Evolutionary conservation across 345 rosid genomes (phyloP).

Genomic region (Dimocarpus longan): DNA sequence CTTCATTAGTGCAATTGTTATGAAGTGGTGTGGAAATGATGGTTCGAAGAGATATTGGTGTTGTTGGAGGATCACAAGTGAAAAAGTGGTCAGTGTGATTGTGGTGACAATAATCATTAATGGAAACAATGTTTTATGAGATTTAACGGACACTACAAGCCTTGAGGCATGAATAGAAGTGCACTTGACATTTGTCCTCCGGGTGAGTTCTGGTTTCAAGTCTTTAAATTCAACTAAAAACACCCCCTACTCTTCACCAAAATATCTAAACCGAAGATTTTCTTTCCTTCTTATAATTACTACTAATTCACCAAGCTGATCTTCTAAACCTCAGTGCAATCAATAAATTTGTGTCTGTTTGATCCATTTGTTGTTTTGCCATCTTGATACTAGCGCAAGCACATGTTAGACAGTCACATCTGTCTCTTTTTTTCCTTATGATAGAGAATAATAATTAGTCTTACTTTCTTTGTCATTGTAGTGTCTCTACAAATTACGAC

Average conservation of each 20-base stretch:
- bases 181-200: background rate
- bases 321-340: background rate
- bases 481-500: background rate
- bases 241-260: background rate
- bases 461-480: background rate
- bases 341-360: background rate
- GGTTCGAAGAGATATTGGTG: no score
- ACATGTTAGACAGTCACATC: background rate
- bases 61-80: no score
- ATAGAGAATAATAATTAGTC: background rate
- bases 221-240: background rate
- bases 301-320: background rate
- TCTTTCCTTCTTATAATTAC: background rate
- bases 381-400: background rate
- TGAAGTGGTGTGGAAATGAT: no score
- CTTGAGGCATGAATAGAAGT: background rate
- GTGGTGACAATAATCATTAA: no score
- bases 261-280: background rate
- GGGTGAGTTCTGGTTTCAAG: background rate
- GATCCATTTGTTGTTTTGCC: background rate
- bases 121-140: background rate
- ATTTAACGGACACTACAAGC: background rate
- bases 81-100: no score
- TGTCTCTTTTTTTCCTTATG: background rate
- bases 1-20: no score